Percentiles rank a stretch among this genome's conserved stretches.
phyloP scores from a whole-genome alignment of 768 basidiomycete species.

The Trichaptum fuscoviolaceum region DNA sequence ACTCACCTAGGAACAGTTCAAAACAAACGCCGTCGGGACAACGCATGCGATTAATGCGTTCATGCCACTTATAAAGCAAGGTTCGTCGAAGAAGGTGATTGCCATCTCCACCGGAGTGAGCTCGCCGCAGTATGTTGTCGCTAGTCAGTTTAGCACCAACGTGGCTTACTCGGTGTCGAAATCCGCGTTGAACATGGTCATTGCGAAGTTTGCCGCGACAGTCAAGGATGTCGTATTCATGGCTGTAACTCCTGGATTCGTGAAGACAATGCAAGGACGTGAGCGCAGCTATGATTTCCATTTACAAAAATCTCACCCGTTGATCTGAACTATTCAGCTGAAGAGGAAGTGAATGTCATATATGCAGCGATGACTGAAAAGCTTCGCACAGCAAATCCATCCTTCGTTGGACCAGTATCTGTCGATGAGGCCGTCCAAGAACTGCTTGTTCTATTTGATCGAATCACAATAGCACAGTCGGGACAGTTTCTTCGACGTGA shows the following conservation, averaged over 20 bases:
- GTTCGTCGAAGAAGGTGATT: conserved; percentile 31
- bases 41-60: conserved; percentile 32
- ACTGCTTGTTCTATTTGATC: not conserved
- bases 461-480: not conserved
- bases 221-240: conserved; percentile 33
- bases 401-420: not conserved
- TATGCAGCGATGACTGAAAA: not conserved
- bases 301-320: not conserved
- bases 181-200: conserved; percentile 31
- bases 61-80: conserved; percentile 31
- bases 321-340: not conserved
- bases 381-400: not conserved
- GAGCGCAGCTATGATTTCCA: not conserved
- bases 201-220: conserved; percentile 32
- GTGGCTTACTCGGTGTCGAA: conserved; percentile 32
- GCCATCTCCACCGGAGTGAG: conserved; percentile 26
- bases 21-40: conserved; percentile 31
- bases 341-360: not conserved
- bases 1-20: conserved; percentile 17
- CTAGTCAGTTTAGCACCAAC: conserved; percentile 6
- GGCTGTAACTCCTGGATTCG: conserved; percentile 32
- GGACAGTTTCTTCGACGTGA: not conserved
- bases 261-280: conserved; percentile 21
- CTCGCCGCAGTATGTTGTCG: conserved; percentile 22
- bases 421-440: not conserved